Evolutionary conservation across 306 rosid genomes (phyloP).

Genomic region (Lathyrus sativus): DNA sequence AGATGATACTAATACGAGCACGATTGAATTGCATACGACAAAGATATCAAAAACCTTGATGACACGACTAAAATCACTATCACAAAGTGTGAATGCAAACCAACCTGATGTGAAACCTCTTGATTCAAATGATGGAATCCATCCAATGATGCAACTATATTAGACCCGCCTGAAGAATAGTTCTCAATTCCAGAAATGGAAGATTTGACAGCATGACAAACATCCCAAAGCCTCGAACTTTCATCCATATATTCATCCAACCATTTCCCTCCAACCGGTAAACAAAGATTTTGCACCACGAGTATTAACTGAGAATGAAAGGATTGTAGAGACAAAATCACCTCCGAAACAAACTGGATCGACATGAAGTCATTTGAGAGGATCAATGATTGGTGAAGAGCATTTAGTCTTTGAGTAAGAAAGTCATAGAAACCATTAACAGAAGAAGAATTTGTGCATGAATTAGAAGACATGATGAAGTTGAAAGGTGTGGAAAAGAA

Average conservation of each 20-base stretch:
- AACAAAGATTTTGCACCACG: constrained; percentile 65
- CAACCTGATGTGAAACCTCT: constrained; percentile 64
- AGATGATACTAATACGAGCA: not conserved
- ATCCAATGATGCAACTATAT: constrained; percentile 57
- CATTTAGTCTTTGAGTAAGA: constrained; percentile 60
- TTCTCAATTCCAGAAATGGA: constrained; percentile 65
- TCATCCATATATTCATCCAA: constrained; percentile 93
- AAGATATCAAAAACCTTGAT: not conserved
- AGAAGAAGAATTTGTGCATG: constrained; percentile 60
- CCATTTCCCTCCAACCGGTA: constrained; percentile 87
- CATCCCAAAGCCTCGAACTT: constrained; percentile 83
- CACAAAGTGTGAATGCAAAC: not conserved
- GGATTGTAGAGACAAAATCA: constrained; percentile 63
- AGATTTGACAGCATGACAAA: constrained; percentile 73
- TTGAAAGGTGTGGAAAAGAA: constrained; percentile 7
- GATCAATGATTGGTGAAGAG: constrained; percentile 49
- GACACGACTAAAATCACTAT: not conserved
- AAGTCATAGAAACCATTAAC: constrained; percentile 77
- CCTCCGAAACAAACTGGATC: constrained; percentile 64
- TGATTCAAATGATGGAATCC: constrained; percentile 53
- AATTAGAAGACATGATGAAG: constrained; percentile 63
- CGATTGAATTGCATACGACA: not conserved
- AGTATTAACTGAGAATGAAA: constrained; percentile 68
- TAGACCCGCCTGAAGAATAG: constrained; percentile 44
- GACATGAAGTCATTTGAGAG: constrained; percentile 66